phyloP scores from a whole-genome alignment of 306 rosid species.

The Quercus cerris region DNA sequence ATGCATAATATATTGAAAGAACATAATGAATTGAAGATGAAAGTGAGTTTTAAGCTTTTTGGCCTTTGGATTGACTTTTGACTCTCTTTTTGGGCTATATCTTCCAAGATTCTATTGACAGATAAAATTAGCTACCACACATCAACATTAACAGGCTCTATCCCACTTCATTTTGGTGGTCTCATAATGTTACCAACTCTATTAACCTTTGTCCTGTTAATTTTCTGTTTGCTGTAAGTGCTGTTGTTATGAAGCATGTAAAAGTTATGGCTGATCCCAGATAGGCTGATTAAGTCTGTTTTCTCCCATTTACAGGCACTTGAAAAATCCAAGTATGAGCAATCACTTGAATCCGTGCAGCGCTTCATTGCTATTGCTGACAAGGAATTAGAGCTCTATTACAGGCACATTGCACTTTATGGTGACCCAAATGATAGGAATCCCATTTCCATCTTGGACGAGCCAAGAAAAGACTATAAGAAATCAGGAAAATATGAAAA shows the following conservation, averaged over 20 bases:
- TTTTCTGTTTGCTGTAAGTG: neutral
- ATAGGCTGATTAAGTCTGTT: neutral
- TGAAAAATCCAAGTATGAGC: conserved; percentile 90
- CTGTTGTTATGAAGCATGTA: neutral
- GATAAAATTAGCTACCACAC: neutral
- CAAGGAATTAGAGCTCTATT: conserved; percentile 85
- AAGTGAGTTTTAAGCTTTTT: neutral
- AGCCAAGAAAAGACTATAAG: conserved; percentile 30
- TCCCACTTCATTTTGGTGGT: neutral
- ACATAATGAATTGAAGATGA: neutral
- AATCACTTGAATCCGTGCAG: conserved; percentile 75
- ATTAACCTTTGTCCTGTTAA: neutral
- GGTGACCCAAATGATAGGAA: conserved; percentile 69
- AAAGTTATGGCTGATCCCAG: neutral
- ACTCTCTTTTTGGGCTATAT: neutral
- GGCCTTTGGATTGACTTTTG: neutral
- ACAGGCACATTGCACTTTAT: conserved; percentile 76
- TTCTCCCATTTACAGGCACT: conserved; percentile 56
- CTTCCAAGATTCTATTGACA: neutral
- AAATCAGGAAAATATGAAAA: conserved; percentile 23
- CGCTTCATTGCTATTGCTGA: conserved; percentile 79
- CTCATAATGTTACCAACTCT: neutral
- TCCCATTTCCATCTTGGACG: conserved; percentile 54
- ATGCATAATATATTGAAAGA: neutral
- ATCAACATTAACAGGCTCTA: neutral